Evolutionary conservation across 305 asterid species (phyloP), one percentile per base, ranked within the genome.

Genomic region (Vinca major): DNA sequence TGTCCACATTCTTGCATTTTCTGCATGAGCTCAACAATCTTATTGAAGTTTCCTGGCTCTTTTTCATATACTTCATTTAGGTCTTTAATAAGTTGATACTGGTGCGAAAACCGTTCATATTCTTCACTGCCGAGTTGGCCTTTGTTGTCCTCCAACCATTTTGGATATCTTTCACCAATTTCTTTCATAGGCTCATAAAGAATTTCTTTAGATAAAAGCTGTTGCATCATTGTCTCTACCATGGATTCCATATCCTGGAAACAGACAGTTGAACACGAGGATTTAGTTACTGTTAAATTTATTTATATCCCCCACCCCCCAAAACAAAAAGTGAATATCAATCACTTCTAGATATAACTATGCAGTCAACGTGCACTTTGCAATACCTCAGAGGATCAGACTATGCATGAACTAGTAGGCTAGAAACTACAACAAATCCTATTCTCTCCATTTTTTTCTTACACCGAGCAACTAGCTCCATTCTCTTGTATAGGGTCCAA

Each of bases 1-100:
- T 90, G 99, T 53, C 99, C 97, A 78, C 99, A 91, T 62, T 89
- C 97, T 82, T 93, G 97, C 97, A 93, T 90, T 80, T 93, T 90
- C 89, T 93, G 97, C 96, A 93, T 93, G 70, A 93, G 91, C 85
- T 93, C 97, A 48, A 89, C 95, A 67, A 93, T 85, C 88, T 89
- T 93, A 87, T 81, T 89, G 92, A 88, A 90, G 85, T 93, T 91
- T 47, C 82, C 81, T 1, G 96, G 92, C 77, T 90, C 97, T 4
- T 81, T 76, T 69, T 86, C 99, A 72, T 90, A 93, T 49, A 81
- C 94, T 71, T 70, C 67, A 71, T 86, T 89, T 64, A 93, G 81
- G 55, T 89, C 89, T 75, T 76, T 88, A 72, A 93, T 87, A 65
- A 84, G 86, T 77, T 73, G 80, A 64, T 88, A 81, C 75, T 91